Percentiles rank a stretch among this genome's conserved stretches.
phyloP scores from a whole-genome alignment of 352 stramenopile genomes.

The Globisporangium mamillatum region DNA sequence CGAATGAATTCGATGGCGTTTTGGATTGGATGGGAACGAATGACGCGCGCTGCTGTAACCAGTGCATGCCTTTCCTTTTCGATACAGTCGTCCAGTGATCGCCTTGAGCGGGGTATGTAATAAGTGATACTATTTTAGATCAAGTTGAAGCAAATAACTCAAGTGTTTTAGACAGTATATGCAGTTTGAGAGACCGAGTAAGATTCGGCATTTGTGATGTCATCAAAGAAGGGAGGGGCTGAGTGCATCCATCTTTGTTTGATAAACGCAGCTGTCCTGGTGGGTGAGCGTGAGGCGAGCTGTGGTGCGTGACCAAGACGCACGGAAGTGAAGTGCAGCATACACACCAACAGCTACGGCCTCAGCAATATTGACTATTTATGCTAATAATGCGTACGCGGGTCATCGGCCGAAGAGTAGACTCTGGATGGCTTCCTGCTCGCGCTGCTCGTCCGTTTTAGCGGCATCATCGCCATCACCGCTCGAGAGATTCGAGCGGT shows the following conservation, averaged over 20 bases:
- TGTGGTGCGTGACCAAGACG: neutral
- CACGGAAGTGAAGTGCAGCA: neutral
- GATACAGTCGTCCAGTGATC: neutral
- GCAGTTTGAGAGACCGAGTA: neutral
- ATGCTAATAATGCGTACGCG: too few relatives aligned
- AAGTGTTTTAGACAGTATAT: neutral
- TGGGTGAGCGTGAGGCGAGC: neutral
- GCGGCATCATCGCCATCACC: slow-evolving; percentile 4
- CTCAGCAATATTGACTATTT: too few relatives aligned
- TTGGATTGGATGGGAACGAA: slow-evolving; percentile 9
- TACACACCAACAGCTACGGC: neutral
- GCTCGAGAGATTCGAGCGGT: neutral
- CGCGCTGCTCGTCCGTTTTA: slow-evolving; percentile 54
- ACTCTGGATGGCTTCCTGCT: slow-evolving; percentile 56
- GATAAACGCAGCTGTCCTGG: neutral
- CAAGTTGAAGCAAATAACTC: neutral
- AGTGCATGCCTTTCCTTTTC: neutral
- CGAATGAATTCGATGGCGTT: slow-evolving; percentile 5
- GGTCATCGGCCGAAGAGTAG: slow-evolving; percentile 39
- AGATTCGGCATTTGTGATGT: slow-evolving; percentile 4
- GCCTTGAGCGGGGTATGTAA: neutral
- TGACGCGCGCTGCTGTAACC: slow-evolving; percentile 13
- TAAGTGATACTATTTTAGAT: neutral
- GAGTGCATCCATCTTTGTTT: neutral
- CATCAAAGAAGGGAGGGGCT: neutral